Conservation (phyloP, 1,284 basidiomycete genomes). For the Ustilago shanxiensis region DNA sequence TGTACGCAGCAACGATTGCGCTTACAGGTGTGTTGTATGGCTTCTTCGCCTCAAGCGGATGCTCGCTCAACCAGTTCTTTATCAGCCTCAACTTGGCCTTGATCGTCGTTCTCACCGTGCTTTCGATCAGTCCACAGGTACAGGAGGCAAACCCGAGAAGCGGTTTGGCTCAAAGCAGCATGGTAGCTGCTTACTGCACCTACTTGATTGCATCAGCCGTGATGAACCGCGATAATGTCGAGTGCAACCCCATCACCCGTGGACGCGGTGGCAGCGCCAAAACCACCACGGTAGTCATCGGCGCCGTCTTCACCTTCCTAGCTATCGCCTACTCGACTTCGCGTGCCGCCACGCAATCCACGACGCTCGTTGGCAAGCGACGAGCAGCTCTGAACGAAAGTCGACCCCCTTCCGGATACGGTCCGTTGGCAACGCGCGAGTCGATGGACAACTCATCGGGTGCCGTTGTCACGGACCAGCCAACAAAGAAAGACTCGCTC, state of each 20-base stretch:
- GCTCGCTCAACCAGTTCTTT: slow-evolving; percentile 92
- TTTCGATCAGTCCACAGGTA: slow-evolving; percentile 86
- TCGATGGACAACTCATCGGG: slow-evolving; percentile 65
- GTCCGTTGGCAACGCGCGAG: slow-evolving; percentile 58
- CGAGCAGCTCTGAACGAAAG: slow-evolving; percentile 72
- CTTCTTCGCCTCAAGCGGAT: slow-evolving; percentile 89
- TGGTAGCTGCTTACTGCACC: slow-evolving; percentile 97
- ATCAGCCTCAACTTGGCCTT: slow-evolving; percentile 92
- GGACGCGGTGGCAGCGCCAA: slow-evolving; percentile 78
- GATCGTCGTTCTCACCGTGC: slow-evolving; percentile 82
- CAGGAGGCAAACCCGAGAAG: slow-evolving; percentile 95
- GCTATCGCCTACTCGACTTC: slow-evolving; percentile 98
- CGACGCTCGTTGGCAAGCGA: slow-evolving; percentile 85
- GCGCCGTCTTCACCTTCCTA: slow-evolving; percentile 95
- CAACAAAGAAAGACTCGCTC: slow-evolving; percentile 85
- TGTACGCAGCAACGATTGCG: slow-evolving; percentile 86
- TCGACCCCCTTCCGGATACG: slow-evolving; percentile 65
- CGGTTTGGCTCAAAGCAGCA: slow-evolving; percentile 92
- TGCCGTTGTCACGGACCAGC: slow-evolving; percentile 83
- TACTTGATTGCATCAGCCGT: slow-evolving; percentile 95
- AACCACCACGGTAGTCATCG: slow-evolving; percentile 88
- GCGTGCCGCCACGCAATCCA: slow-evolving; percentile 92
- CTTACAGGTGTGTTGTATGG: slow-evolving; percentile 89
- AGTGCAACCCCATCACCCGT: slow-evolving; percentile 88
- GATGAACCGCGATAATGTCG: slow-evolving; percentile 84